A percentile compares a stretch with the other conserved stretches of the same genome.
These are phyloP conservation scores for Claviceps arundinis DNA, from an alignment of 2,329 filamentous ascomycete genomes.

Conservation along the genomic window DNA sequence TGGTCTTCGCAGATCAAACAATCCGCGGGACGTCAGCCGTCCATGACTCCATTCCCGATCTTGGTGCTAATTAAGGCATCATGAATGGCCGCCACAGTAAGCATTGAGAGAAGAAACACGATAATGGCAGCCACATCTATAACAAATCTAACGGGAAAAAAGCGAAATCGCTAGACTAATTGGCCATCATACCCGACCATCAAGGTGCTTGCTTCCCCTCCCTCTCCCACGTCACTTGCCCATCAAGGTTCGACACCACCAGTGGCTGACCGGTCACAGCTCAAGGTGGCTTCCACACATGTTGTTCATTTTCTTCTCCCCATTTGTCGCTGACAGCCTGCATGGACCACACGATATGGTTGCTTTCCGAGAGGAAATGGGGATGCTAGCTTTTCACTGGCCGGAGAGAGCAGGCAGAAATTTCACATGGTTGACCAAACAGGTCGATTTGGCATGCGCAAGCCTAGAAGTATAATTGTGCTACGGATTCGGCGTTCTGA, in stretches of 20 bases:
- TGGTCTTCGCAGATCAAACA: too few species aligned
- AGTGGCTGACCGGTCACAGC: not conserved
- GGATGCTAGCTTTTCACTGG: not conserved
- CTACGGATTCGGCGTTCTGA: not conserved
- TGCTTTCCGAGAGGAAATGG: not conserved
- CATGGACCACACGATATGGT: not conserved
- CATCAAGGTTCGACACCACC: constrained; percentile 6
- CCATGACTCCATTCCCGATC: too few species aligned
- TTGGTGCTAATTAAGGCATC: too few species aligned
- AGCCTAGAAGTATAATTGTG: not conserved
- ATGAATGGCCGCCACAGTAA: too few species aligned
- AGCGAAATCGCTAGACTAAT: not conserved
- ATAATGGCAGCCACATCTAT: too few species aligned
- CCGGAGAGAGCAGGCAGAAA: not conserved
- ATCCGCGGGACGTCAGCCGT: too few species aligned
- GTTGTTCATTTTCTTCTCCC: not conserved
- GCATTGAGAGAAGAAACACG: too few species aligned
- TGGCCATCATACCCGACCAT: not conserved
- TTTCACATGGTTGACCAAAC: not conserved
- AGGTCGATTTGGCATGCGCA: not conserved
- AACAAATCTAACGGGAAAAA: too few species aligned
- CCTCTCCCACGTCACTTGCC: not conserved
- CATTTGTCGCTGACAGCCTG: not conserved
- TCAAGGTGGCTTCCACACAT: not conserved
- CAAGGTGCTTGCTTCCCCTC: not conserved